Evolutionary conservation across 768 basidiomycete genomes (phyloP).

Genomic region (Leccinum broughii): DNA sequence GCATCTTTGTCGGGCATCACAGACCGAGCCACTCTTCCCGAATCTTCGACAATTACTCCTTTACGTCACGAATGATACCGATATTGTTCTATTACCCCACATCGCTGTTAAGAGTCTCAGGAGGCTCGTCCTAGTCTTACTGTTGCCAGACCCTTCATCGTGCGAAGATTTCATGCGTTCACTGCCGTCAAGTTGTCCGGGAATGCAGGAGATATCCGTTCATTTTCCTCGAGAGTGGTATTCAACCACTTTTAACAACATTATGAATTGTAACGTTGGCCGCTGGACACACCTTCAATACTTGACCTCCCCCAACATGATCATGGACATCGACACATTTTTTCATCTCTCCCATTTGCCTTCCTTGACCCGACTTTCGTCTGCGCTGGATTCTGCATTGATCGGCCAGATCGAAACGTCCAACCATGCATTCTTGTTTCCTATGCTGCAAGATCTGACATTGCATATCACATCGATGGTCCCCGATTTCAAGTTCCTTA

Average conservation of each 20-base stretch:
- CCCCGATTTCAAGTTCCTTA: not conserved
- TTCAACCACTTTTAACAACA: not conserved
- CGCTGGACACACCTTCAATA: not conserved
- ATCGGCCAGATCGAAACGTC: not conserved
- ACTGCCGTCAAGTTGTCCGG: not conserved
- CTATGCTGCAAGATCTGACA: not conserved
- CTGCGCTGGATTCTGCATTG: not conserved
- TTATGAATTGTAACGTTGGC: not conserved
- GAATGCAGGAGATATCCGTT: not conserved
- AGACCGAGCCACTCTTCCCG: not conserved
- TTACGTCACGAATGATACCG: not conserved
- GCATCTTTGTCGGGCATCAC: not conserved
- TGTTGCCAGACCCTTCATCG: not conserved
- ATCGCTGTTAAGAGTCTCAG: no score
- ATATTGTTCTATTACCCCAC: no score
- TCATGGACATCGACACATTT: not conserved
- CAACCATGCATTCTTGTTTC: not conserved
- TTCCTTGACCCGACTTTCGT: not conserved
- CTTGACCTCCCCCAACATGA: not conserved
- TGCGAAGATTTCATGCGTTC: not conserved
- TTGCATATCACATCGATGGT: not conserved
- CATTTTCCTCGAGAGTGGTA: not conserved
- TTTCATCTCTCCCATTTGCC: not conserved
- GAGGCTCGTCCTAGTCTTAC: no score
- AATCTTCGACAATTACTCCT: not conserved